Evolutionary conservation across 805 yeast species (phyloP).

Genomic region (Sungouiozyma intestinalis): DNA sequence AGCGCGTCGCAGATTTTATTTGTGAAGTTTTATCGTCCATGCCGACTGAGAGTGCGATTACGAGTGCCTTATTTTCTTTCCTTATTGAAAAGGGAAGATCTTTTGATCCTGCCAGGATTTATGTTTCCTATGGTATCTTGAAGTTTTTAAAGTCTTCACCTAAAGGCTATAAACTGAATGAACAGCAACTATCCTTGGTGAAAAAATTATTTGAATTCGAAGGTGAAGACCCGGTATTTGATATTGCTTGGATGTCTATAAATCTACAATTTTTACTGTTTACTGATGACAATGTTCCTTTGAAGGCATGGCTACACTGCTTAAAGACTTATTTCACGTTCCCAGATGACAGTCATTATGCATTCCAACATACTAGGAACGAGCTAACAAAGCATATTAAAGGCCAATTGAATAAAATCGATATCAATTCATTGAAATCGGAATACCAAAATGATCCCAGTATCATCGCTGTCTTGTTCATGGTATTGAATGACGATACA

Average conservation of each 20-base stretch:
- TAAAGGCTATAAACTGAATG: constrained; percentile 13
- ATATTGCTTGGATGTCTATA: constrained; percentile 41
- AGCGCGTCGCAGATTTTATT: constrained; percentile 38
- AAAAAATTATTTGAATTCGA: constrained; percentile 29
- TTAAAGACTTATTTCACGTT: constrained; percentile 32
- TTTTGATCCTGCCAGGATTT: constrained; percentile 65
- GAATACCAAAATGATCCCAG: constrained; percentile 5
- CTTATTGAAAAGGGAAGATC: constrained; percentile 39
- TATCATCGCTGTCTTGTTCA: constrained; percentile 17
- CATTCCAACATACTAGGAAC: constrained; percentile 27
- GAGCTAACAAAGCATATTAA: constrained; percentile 32
- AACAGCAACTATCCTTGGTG: constrained; percentile 24
- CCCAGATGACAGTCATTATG: constrained; percentile 16
- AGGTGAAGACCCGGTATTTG: constrained; percentile 44
- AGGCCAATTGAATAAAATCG: neutral
- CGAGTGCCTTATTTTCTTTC: constrained; percentile 34
- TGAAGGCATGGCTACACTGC: constrained; percentile 24
- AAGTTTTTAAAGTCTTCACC: constrained; percentile 34
- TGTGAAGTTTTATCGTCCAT: constrained; percentile 2
- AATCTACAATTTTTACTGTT: constrained; percentile 37
- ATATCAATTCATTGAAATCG: neutral
- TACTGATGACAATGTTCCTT: constrained; percentile 24
- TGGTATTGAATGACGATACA: constrained; percentile 15
- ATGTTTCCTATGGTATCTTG: constrained; percentile 45
- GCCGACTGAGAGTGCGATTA: constrained; percentile 1